Evolutionary conservation across 1,284 basidiomycete species (phyloP).

Genomic region (Ceratobasidium sp.): DNA sequence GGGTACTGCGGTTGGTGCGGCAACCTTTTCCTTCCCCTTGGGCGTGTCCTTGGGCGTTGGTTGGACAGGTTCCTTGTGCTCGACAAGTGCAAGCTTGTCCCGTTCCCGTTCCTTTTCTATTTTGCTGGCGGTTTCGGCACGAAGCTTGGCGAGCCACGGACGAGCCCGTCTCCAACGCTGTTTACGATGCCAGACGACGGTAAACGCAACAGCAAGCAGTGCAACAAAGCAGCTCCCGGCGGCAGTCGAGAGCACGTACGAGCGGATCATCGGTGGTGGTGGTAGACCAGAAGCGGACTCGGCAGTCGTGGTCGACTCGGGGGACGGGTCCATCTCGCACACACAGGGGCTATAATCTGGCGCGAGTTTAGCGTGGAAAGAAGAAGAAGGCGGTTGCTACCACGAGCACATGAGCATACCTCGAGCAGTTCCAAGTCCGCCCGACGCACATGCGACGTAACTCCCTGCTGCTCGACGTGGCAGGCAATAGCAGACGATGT

Average conservation of each 20-base stretch:
- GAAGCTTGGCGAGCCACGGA: slow-evolving; percentile 27
- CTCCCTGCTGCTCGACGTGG: slow-evolving; percentile 21
- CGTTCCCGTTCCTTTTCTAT: slow-evolving; percentile 30
- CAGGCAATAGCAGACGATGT: background rate
- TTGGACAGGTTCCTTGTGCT: background rate
- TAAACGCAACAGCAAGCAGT: slow-evolving; percentile 4
- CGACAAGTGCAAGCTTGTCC: background rate
- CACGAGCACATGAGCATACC: background rate
- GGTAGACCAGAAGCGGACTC: background rate
- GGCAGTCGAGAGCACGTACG: background rate
- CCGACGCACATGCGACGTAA: slow-evolving; percentile 34
- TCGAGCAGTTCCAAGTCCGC: background rate
- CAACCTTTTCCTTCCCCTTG: background rate
- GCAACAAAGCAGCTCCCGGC: slow-evolving; percentile 19
- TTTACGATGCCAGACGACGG: slow-evolving; percentile 27
- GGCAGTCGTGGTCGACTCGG: background rate
- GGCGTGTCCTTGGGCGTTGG: background rate
- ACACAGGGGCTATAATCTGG: slow-evolving; percentile 6
- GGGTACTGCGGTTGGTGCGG: background rate
- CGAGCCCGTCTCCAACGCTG: slow-evolving; percentile 26
- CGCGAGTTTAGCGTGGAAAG: slow-evolving; percentile 12
- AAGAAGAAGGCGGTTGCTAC: slow-evolving; percentile 17
- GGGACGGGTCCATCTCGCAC: slow-evolving; percentile 4
- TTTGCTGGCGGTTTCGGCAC: slow-evolving; percentile 26
- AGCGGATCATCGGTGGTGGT: background rate